These are phyloP conservation scores for Citrus maxima DNA, from an alignment of 345 rosid species.

Conservation along the genomic window DNA sequence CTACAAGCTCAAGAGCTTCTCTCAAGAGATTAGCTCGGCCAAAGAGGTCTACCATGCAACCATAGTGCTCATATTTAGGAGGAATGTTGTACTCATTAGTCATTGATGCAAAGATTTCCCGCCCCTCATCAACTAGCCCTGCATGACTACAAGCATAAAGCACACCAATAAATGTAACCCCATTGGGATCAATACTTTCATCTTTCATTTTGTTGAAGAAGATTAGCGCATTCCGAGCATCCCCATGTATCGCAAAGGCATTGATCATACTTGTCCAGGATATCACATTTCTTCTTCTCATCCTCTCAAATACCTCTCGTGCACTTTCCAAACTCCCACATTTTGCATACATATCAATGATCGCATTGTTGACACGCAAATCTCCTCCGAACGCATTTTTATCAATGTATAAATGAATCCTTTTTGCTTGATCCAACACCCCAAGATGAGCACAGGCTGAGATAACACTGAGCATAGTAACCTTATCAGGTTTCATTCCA, in stretches of 20 bases:
- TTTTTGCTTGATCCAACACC: constrained; percentile 39
- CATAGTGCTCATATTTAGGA: constrained; percentile 58
- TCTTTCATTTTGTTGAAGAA: constrained; percentile 41
- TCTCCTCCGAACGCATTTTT: constrained; percentile 31
- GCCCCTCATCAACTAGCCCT: constrained; percentile 61
- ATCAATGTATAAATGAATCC: constrained; percentile 39
- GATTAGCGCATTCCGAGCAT: constrained; percentile 35
- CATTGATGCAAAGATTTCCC: constrained; percentile 47
- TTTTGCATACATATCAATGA: constrained; percentile 62
- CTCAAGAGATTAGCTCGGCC: constrained; percentile 47
- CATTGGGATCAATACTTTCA: constrained; percentile 40
- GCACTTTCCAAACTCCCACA: constrained; percentile 59
- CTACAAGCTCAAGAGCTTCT: constrained; percentile 46
- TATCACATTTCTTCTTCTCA: constrained; percentile 40
- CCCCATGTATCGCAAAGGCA: constrained; percentile 59
- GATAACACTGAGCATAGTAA: constrained; percentile 51
- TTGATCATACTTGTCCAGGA: constrained; percentile 60
- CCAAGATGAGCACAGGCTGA: constrained; percentile 52
- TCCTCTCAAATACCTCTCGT: constrained; percentile 40
- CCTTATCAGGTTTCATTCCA: constrained; percentile 42
- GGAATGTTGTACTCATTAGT: constrained; percentile 31
- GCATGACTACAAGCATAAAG: constrained; percentile 64
- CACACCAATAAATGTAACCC: constrained; percentile 44
- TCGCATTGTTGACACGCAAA: constrained; percentile 40
- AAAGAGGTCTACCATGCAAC: constrained; percentile 62